phyloP scores from a whole-genome alignment of 2,329 filamentous ascomycete species.

The Aspergillus luchuensis region DNA sequence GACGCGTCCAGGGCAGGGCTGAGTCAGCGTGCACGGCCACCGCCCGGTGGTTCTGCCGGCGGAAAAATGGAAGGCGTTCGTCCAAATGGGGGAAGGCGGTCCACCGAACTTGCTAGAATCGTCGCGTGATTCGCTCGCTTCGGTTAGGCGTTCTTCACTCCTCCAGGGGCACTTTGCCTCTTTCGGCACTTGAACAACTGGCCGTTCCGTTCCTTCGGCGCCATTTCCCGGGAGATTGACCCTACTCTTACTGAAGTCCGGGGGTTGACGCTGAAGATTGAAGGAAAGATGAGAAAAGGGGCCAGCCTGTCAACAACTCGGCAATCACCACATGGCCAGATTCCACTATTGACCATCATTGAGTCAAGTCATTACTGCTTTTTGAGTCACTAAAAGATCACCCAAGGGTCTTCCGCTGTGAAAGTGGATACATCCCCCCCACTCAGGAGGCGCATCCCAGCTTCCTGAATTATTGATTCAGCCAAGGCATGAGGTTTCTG shows the following conservation, averaged over 20 bases:
- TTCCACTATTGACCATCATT: background rate
- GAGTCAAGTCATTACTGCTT: background rate
- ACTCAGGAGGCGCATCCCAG: constrained; percentile 3
- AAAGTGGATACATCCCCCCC: constrained; percentile 6
- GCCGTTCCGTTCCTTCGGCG: constrained; percentile 1
- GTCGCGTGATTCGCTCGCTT: background rate
- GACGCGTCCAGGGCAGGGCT: constrained; percentile 23
- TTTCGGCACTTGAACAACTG: constrained; percentile 5
- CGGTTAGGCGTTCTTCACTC: constrained; percentile 12
- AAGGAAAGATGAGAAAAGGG: no score
- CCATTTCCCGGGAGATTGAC: background rate
- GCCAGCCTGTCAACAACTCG: no score
- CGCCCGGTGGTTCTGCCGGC: constrained; percentile 26
- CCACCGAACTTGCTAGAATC: constrained; percentile 39
- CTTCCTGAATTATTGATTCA: background rate
- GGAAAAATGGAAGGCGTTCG: constrained; percentile 4
- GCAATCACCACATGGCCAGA: background rate
- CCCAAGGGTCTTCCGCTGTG: background rate
- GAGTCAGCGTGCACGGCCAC: constrained; percentile 32
- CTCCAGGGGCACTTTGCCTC: background rate
- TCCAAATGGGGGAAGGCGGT: constrained; percentile 11
- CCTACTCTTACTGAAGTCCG: no score
- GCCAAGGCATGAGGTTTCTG: background rate
- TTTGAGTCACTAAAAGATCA: background rate
- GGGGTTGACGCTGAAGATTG: no score